phyloP scores from a whole-genome alignment of 169 alveolate species.

The Plasmodium coatneyi region DNA sequence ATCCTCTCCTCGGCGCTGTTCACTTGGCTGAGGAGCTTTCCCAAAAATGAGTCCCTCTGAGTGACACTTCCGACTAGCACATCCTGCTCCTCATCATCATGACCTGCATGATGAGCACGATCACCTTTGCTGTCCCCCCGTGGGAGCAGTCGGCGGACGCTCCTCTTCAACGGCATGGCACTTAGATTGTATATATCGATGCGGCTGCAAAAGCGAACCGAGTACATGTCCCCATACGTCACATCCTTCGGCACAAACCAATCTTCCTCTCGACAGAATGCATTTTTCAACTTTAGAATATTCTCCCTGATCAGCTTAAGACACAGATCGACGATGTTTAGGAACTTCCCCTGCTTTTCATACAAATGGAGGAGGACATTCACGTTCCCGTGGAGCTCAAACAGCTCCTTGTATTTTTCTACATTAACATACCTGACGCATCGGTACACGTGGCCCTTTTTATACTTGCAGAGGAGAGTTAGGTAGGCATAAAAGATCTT shows the following conservation, averaged over 20 bases:
- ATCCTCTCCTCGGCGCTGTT: background rate
- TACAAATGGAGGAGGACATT: conserved; percentile 26
- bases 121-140: background rate
- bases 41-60: background rate
- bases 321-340: conserved; percentile 9
- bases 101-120: no score
- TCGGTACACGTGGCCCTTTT: conserved; percentile 26
- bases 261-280: background rate
- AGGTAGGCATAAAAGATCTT: conserved; percentile 3
- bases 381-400: background rate
- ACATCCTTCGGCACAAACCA: conserved; percentile 1
- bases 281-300: background rate
- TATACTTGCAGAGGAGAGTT: background rate
- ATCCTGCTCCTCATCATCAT: background rate
- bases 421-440: conserved; percentile 2
- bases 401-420: background rate
- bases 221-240: conserved; percentile 27
- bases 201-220: background rate
- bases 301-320: conserved; percentile 16
- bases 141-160: background rate
- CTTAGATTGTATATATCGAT: conserved; percentile 14
- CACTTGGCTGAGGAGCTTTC: background rate
- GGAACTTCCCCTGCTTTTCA: conserved; percentile 24
- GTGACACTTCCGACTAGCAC: background rate
- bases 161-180: conserved; percentile 35